These are phyloP conservation scores for Fusarium nodosum DNA, from an alignment of 2,329 filamentous ascomycete species.

Conservation along the genomic window DNA sequence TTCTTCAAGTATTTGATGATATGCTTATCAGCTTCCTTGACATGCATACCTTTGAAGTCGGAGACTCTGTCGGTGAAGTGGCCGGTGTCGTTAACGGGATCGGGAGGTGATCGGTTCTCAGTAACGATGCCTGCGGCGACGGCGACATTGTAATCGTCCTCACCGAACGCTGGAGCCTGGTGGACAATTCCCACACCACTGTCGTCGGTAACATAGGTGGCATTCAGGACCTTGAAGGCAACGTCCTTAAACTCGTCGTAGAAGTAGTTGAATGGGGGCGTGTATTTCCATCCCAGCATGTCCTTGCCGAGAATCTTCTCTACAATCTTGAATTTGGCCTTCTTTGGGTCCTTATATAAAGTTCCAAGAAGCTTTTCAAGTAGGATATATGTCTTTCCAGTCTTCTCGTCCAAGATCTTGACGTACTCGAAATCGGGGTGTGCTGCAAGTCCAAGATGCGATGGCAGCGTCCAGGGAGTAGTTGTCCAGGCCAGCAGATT, in stretches of 20 bases:
- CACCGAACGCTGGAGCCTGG: slow-evolving; percentile 92
- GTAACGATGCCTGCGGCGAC: slow-evolving; percentile 81
- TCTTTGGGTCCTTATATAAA: slow-evolving; percentile 95
- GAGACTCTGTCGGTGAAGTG: slow-evolving; percentile 81
- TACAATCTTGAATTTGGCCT: slow-evolving; percentile 89
- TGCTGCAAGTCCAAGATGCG: slow-evolving; percentile 81
- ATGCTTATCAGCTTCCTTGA: slow-evolving; percentile 91
- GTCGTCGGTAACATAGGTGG: slow-evolving; percentile 87
- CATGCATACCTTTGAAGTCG: slow-evolving; percentile 88
- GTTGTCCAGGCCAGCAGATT: slow-evolving; percentile 89
- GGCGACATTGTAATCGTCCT: slow-evolving; percentile 93
- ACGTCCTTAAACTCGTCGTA: slow-evolving; percentile 88
- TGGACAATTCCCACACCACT: slow-evolving; percentile 96
- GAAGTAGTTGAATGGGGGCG: slow-evolving; percentile 91
- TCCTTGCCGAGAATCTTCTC: slow-evolving; percentile 84
- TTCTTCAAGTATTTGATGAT: slow-evolving; percentile 92
- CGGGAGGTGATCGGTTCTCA: slow-evolving; percentile 83
- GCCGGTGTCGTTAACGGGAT: slow-evolving; percentile 88
- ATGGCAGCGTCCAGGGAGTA: slow-evolving; percentile 87
- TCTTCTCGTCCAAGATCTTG: slow-evolving; percentile 86
- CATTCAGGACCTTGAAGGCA: slow-evolving; percentile 86
- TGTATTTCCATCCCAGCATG: slow-evolving; percentile 90
- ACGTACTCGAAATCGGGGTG: slow-evolving; percentile 89
- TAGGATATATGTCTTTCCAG: slow-evolving; percentile 86
- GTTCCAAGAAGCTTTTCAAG: slow-evolving; percentile 84